A percentile compares a stretch with the other conserved stretches of the same genome.
These are phyloP conservation scores for Isatis lusitanica DNA, from an alignment of 441 rosid genomes.

Conservation along the genomic window DNA sequence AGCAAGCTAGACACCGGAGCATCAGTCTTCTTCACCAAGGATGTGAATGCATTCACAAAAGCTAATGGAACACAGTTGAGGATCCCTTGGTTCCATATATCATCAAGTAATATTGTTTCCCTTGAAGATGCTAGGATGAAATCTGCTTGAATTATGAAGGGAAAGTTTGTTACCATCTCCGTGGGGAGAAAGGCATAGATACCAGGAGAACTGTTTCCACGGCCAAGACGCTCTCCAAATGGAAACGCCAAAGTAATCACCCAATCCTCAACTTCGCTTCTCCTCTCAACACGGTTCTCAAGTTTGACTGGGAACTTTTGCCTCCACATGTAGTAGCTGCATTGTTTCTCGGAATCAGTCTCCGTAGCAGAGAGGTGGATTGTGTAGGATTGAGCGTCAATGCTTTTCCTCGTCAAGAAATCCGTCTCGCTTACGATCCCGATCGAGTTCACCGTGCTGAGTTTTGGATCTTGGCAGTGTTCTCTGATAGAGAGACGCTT, in stretches of 20 bases:
- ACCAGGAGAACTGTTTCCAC: conserved; percentile 55
- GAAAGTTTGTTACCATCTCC: conserved; percentile 73
- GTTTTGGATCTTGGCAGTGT: conserved; percentile 46
- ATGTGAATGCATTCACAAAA: conserved; percentile 57
- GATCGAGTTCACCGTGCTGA: conserved; percentile 45
- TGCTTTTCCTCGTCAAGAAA: conserved; percentile 55
- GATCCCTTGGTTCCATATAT: conserved; percentile 77
- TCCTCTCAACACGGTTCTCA: conserved; percentile 58
- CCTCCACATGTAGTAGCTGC: conserved; percentile 71
- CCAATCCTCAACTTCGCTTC: conserved; percentile 69
- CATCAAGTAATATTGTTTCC: conserved; percentile 58
- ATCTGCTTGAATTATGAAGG: conserved; percentile 72
- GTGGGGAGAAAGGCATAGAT: conserved; percentile 82
- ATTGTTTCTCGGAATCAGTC: conserved; percentile 32
- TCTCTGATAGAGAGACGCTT: conserved; percentile 63
- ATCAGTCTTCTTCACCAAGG: conserved; percentile 52
- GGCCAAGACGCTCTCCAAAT: conserved; percentile 49
- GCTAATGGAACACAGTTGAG: conserved; percentile 58
- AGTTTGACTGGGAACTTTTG: conserved; percentile 63
- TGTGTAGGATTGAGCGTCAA: conserved; percentile 69
- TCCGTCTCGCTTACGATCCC: conserved; percentile 62
- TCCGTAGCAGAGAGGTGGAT: conserved; percentile 53
- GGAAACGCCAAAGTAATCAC: conserved; percentile 80
- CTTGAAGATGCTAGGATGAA: conserved; percentile 69
- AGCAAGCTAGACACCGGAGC: conserved; percentile 58